These are phyloP conservation scores for Fusarium protoensiforme DNA, from an alignment of 2,329 filamentous ascomycete genomes.

Conservation along the genomic window DNA sequence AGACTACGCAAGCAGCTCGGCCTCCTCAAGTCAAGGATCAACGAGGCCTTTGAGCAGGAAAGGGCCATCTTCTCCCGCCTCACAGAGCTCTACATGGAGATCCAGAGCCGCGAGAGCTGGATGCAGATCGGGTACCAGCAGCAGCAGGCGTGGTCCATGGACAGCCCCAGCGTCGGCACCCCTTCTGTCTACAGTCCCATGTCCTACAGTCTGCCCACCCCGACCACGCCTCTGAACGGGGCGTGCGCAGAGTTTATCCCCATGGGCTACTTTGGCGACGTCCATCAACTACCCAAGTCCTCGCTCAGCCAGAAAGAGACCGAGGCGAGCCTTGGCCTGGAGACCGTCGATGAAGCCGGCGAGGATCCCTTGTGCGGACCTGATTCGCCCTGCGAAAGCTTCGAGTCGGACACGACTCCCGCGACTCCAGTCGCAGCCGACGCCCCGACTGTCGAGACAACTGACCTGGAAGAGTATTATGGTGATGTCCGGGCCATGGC, in stretches of 20 bases:
- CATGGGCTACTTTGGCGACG: conserved; percentile 29
- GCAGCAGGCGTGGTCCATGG: conserved; percentile 14
- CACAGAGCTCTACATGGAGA: conserved; percentile 61
- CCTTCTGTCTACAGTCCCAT: conserved; percentile 18
- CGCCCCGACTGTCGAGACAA: not conserved
- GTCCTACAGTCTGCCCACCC: conserved; percentile 20
- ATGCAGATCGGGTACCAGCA: conserved; percentile 43
- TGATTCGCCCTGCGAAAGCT: conserved; percentile 8
- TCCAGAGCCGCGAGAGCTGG: conserved; percentile 57
- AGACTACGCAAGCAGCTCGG: conserved; percentile 54
- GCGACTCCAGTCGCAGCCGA: conserved; percentile 4
- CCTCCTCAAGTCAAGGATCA: conserved; percentile 55
- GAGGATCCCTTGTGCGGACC: conserved; percentile 25
- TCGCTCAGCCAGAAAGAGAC: conserved; percentile 2
- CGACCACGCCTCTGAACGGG: conserved; percentile 42
- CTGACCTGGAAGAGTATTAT: not conserved
- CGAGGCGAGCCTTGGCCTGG: conserved; percentile 10
- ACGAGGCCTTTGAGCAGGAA: conserved; percentile 59
- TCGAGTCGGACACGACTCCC: conserved; percentile 3
- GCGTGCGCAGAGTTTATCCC: conserved; percentile 49
- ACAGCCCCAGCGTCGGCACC: conserved; percentile 20
- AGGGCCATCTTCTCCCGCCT: conserved; percentile 57
- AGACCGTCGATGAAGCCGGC: conserved; percentile 42
- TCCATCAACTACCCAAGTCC: not conserved
- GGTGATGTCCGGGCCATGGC: conserved; percentile 2